Percentiles rank a stretch among this genome's conserved stretches.
phyloP scores from a whole-genome alignment of 257 asterid species.

The Ligustrum vulgare region DNA sequence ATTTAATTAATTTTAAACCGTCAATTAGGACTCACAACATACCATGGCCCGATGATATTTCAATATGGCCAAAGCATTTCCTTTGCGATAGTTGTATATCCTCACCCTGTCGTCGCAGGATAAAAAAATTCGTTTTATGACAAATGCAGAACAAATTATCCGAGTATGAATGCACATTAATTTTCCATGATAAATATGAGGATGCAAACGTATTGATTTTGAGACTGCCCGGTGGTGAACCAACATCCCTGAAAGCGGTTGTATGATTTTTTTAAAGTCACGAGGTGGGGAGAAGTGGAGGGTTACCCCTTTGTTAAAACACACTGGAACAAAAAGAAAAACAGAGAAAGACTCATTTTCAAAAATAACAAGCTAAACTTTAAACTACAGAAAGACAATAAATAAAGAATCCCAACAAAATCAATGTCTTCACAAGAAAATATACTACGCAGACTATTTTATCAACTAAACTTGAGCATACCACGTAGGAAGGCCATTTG shows the following conservation, averaged over 20 bases:
- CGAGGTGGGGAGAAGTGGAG: neutral
- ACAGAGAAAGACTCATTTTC: neutral
- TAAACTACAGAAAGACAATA: neutral
- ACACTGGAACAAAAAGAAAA: neutral
- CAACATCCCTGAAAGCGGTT: no score
- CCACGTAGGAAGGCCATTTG: neutral
- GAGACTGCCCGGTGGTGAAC: neutral
- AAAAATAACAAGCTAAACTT: neutral
- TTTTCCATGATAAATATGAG: neutral
- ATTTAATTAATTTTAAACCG: neutral
- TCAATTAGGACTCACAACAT: neutral
- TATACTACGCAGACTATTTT: neutral
- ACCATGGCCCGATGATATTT: slow-evolving; percentile 70
- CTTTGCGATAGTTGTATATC: slow-evolving; percentile 75
- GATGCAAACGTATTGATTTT: neutral
- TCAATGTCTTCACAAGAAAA: neutral
- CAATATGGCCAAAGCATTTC: slow-evolving; percentile 83
- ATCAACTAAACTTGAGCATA: neutral
- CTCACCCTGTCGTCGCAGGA: slow-evolving; percentile 51
- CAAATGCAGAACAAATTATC: neutral
- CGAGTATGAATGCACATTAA: neutral
- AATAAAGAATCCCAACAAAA: neutral
- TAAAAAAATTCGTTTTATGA: neutral
- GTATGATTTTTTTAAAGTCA: neutral
- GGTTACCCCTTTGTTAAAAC: neutral